Evolutionary conservation across 1,139 yeast species (phyloP), one percentile per base, ranked within the genome.

Genomic region (Hansenula lynferdii): DNA sequence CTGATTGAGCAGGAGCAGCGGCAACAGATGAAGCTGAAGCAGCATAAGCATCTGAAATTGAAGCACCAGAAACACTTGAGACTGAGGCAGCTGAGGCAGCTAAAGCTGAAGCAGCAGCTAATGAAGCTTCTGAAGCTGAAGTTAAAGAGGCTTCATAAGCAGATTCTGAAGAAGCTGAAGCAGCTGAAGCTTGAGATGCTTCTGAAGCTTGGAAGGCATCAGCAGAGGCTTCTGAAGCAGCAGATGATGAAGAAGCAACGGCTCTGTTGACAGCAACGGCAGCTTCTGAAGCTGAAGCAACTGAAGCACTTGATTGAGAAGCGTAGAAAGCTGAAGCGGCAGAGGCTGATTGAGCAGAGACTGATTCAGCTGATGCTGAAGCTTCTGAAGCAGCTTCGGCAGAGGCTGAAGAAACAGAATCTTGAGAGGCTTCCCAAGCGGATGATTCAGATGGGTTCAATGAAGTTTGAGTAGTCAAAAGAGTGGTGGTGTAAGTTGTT

Each of bases 401-500:
- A 5, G 25, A 34, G 30, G 23, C 44, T 10, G 51, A 42, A 19
- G 26, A 24, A 24, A 44, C 48, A 24, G 56, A 50, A n/a, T n/a
- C n/a, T n/a, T n/a, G n/a, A n/a, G n/a, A n/a, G n/a, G n/a, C n/a
- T n/a, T n/a, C n/a, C n/a, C n/a, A n/a, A n/a, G n/a, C n/a, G n/a
- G n/a, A n/a, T n/a, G n/a, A n/a, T n/a, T n/a, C n/a, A n/a, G n/a
- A n/a, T n/a, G n/a, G n/a, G n/a, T n/a, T n/a, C n/a, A n/a, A n/a
- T n/a, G n/a, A n/a, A 26, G 57, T 53, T 38, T 42, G 39, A 11
- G 57, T 53, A 28, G 44, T 40, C 32, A 44, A 17, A 23, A 53
- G 39, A 27, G 54, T 50, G 17, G 53, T 46, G 28, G 57, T 53
- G 37, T 46, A 51, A 22, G 57, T 53, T 12, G 57, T 53, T 5